phyloP scores from a whole-genome alignment of 1,139 yeast species.

The Suzukiozyma palmioleophila region DNA sequence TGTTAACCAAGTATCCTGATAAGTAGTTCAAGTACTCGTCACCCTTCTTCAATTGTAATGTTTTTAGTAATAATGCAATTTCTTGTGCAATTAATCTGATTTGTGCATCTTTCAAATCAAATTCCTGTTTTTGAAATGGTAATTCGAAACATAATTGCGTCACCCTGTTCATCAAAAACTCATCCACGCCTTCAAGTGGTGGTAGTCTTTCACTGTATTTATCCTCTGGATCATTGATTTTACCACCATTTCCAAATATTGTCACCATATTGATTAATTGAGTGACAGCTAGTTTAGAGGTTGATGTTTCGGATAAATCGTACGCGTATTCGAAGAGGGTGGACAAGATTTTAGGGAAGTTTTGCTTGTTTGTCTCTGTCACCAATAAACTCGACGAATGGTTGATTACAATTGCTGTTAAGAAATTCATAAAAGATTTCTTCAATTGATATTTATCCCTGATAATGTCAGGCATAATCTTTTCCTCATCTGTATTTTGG shows the following conservation, averaged over 20 bases:
- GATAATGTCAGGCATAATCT: conserved; percentile 44
- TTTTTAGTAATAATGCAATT: conserved; percentile 63
- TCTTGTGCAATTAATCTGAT: conserved; percentile 72
- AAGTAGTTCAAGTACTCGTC: conserved; percentile 47
- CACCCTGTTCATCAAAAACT: conserved; percentile 62
- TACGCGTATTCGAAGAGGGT: conserved; percentile 65
- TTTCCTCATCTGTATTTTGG: conserved; percentile 17
- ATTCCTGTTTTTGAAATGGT: conserved; percentile 65
- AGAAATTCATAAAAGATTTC: conserved; percentile 63
- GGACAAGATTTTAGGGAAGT: conserved; percentile 60
- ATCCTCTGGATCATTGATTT: conserved; percentile 51
- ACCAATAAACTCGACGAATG: conserved; percentile 75
- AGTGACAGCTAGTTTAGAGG: conserved; percentile 66
- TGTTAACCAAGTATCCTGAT: conserved; percentile 51
- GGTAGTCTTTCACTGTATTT: conserved; percentile 50
- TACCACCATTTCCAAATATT: conserved; percentile 59
- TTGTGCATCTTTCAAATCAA: conserved; percentile 75
- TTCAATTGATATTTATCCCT: conserved; percentile 61
- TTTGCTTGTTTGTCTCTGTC: conserved; percentile 58
- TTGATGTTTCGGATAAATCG: conserved; percentile 47
- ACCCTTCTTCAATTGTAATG: conserved; percentile 44
- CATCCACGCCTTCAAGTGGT: conserved; percentile 67
- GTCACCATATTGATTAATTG: conserved; percentile 65
- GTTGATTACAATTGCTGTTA: conserved; percentile 69
- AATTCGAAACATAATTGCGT: conserved; percentile 72